These are phyloP conservation scores for Sporopachydermia cereana DNA, from an alignment of 1,139 yeast species.

Conservation along the genomic window DNA sequence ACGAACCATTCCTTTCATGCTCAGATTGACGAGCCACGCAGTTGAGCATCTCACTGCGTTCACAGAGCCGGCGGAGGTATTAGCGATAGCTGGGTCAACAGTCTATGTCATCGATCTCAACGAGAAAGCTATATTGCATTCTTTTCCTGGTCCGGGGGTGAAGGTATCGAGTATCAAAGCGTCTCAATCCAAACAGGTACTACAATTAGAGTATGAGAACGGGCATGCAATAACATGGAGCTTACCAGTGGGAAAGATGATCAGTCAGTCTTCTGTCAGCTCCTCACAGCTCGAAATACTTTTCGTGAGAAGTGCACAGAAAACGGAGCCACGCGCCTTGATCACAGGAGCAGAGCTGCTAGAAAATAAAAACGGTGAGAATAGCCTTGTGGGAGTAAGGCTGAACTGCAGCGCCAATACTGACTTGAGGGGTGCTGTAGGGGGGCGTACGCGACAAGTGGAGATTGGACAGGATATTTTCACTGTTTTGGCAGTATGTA, in stretches of 20 bases:
- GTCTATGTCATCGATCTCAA: neutral
- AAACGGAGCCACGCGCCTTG: no score
- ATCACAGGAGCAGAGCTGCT: no score
- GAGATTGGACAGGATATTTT: neutral
- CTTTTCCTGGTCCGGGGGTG: neutral
- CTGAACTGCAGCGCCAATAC: no score
- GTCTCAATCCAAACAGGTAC: neutral
- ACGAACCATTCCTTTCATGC: neutral
- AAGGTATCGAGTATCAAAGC: neutral
- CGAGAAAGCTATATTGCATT: neutral
- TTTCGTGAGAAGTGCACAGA: no score
- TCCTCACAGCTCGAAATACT: no score
- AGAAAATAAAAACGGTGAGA: no score
- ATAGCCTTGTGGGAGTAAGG: no score
- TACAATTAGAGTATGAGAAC: neutral
- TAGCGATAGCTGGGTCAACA: neutral
- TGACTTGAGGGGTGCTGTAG: no score
- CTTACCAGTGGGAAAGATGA: no score
- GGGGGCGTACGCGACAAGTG: no score
- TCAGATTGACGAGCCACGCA: neutral
- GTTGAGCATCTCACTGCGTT: neutral
- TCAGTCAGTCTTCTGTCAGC: no score
- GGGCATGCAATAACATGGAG: neutral
- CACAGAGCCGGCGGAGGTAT: neutral
- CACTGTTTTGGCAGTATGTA: neutral